Evolutionary conservation across 129 eudicot species (phyloP), one percentile per base, ranked within the genome.

Genomic region (Chrysanthemum makinoi): DNA sequence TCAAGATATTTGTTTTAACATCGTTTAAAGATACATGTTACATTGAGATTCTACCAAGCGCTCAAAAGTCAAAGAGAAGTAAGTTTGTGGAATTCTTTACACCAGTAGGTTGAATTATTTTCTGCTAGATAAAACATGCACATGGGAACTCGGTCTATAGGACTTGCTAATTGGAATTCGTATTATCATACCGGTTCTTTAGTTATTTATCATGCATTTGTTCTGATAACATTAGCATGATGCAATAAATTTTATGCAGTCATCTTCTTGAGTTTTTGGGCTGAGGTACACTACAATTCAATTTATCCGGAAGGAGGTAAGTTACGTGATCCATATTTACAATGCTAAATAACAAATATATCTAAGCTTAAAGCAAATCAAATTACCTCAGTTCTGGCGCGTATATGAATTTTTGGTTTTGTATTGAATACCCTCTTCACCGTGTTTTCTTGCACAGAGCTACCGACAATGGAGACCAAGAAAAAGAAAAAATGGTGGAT

Each of bases 221-320:
- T 22, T 10, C n/a, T 49, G 66, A 66, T 65, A 26, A 10, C 13
- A 49, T 22, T 71, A 19, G 43, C 6, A 18, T 12, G 17, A 50
- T 80, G 66, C 35, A 57, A 43, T 67, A 76, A 76, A 30, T 66
- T 57, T 18, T 58, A 4, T 84, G 88, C 88, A 89, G 94, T 84
- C 33, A 84, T 89, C 62, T 84, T 78, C 77, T 73, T 89, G 88
- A 89, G 94, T 70, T 89, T 89, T 64, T 87, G 96, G 96, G 96
- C 96, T 3, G 96, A 89, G 76, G 91, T 89, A 78, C 96, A 89
- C 80, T 89, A 86, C 75, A 88, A 88, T 80, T 85, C 91, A 17
- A 86, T 89, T 6, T 89, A 89, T 80, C 93, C 93, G 0, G 75
- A 77, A 67, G 93, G 86, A 89, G 93, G 96, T 86, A 81, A 74